phyloP scores from a whole-genome alignment of 2,329 filamentous ascomycete species.

The Microascus cirrosus region DNA sequence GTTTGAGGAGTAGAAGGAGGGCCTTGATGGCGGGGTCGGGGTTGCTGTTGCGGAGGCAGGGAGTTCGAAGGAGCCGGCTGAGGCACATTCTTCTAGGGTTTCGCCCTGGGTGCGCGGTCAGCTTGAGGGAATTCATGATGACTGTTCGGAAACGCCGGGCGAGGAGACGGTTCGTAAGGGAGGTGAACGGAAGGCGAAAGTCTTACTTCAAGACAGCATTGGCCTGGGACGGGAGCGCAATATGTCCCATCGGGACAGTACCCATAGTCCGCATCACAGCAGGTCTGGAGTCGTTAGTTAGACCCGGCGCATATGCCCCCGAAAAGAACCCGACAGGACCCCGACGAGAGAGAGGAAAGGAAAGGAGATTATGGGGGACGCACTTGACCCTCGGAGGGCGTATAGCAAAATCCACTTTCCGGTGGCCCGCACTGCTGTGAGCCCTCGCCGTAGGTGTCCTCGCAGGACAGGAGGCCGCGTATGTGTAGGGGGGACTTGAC shows the following conservation, averaged over 20 bases:
- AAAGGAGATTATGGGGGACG: neutral
- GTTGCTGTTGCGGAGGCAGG: neutral
- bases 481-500: neutral
- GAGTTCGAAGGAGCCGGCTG: neutral
- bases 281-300: neutral
- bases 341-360: neutral
- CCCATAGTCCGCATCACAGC: slow-evolving; percentile 1
- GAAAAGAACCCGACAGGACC: neutral
- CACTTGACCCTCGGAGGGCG: slow-evolving; percentile 1
- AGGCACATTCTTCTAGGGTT: slow-evolving; percentile 1
- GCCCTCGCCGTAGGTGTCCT: neutral
- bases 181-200: neutral
- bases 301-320: neutral
- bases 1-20: neutral
- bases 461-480: neutral
- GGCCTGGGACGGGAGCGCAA: slow-evolving; percentile 2
- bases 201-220: slow-evolving; percentile 3
- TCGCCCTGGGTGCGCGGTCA: neutral
- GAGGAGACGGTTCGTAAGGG: neutral
- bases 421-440: slow-evolving; percentile 3
- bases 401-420: slow-evolving; percentile 2
- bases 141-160: neutral
- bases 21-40: neutral
- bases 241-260: neutral
- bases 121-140: too few species aligned